Evolutionary conservation across 2,329 filamentous ascomycete species (phyloP), one percentile per base, ranked within the genome.

Genomic region (Trichophyton rubrum): DNA sequence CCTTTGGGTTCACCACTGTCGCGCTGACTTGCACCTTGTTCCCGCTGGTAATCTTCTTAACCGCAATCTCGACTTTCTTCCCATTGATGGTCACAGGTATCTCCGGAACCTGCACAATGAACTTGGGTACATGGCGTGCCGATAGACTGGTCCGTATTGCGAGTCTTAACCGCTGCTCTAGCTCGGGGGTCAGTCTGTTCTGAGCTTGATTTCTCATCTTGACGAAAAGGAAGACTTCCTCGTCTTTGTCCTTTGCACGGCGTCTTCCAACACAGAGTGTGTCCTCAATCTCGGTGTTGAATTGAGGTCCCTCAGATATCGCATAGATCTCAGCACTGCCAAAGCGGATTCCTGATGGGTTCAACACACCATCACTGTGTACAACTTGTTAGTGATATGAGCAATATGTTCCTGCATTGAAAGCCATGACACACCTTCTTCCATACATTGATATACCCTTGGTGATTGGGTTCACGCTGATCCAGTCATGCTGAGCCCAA

Each of bases 281-380:
- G 60, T 75, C 72, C 43, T 68, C 68, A 58, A 76, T 70, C 40
- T 67, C 45, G n/a, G 59, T 58, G 60, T 70, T 75, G 63, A 75
- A 73, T 1, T 70, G 66, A 1, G 73, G 69, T 2, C 70, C 70
- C 63, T 79, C 77, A n/a, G 75, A 72, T 53, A 80, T 73, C n/a
- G 72, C 69, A 67, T 80, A 79, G 59, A 79, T 76, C 65, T 79
- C 77, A 1, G 71, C 69, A 9, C 69, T 73, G 20, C 77, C 77
- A 59, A 79, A 79, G 27, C 77, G 73, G 60, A 79, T 75, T 5
- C 77, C 77, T 11, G 72, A 73, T 1, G 77, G 77, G 62, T 79
- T 79, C 20, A 79, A 67, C 1, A 78, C 76, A 5, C 76, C 76
- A 62, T 79, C 77, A 60, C 72, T 73, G 27, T 30, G 13, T 24